These are phyloP conservation scores for Suhomyces pyralidae DNA, from an alignment of 805 yeast species.

Conservation along the genomic window DNA sequence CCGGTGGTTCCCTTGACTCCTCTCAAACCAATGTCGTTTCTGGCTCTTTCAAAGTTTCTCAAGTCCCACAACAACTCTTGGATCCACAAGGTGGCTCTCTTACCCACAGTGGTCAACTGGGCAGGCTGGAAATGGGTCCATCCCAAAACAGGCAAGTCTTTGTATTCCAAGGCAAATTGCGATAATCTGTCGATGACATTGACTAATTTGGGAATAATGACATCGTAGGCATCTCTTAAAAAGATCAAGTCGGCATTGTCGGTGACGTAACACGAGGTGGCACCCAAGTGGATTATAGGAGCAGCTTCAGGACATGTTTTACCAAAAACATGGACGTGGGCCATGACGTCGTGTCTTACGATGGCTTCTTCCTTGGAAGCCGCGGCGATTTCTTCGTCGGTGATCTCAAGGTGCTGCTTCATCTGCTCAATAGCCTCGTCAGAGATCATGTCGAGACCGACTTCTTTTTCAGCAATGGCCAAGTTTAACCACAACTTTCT, in stretches of 20 bases:
- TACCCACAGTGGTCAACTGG: constrained; percentile 97
- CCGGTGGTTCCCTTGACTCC: constrained; percentile 99
- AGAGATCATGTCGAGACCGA: constrained; percentile 79
- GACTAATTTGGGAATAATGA: constrained; percentile 90
- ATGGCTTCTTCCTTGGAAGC: constrained; percentile 94
- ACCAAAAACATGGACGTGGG: constrained; percentile 96
- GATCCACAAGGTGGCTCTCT: constrained; percentile 95
- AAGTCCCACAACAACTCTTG: constrained; percentile 98
- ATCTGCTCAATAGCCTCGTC: constrained; percentile 91
- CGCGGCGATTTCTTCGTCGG: constrained; percentile 87
- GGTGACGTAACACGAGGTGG: constrained; percentile 96
- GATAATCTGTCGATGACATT: constrained; percentile 90
- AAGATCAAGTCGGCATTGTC: constrained; percentile 98
- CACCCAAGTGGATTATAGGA: constrained; percentile 97
- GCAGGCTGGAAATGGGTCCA: constrained; percentile 99
- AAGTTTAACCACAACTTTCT: constrained; percentile 94
- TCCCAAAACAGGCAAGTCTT: constrained; percentile 94
- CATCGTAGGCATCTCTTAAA: constrained; percentile 91
- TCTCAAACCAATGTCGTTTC: constrained; percentile 93
- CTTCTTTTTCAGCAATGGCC: constrained; percentile 92
- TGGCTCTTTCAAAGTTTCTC: constrained; percentile 91
- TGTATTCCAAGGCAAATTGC: constrained; percentile 84
- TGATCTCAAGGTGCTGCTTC: constrained; percentile 70
- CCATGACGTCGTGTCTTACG: constrained; percentile 99
- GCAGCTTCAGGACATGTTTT: constrained; percentile 92